phyloP scores from a whole-genome alignment of 164 flowering plant genomes.

The Macadamia integrifolia region DNA sequence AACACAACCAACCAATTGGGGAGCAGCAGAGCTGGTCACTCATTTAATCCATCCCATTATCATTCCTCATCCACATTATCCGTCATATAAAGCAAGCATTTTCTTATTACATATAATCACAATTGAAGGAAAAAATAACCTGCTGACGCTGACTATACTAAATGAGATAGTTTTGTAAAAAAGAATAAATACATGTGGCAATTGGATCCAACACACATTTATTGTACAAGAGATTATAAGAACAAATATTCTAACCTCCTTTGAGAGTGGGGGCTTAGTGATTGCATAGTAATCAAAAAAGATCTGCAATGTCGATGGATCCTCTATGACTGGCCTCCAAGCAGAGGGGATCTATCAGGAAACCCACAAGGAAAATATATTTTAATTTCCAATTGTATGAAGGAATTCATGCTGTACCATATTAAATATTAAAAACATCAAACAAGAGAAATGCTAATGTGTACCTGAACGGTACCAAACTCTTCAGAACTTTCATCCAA shows the following conservation, averaged over 20 bases:
- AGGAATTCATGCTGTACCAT: not conserved
- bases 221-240: not conserved
- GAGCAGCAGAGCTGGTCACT: too few relatives aligned
- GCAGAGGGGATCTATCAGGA: constrained; percentile 69
- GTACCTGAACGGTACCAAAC: constrained; percentile 96
- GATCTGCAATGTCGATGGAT: constrained; percentile 80
- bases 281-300: constrained; percentile 93
- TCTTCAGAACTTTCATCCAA: constrained; percentile 99
- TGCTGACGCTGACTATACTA: too few relatives aligned
- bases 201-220: not conserved
- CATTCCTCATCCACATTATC: too few relatives aligned
- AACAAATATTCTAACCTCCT: constrained; percentile 56
- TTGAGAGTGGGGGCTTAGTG: constrained; percentile 74
- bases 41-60: too few relatives aligned
- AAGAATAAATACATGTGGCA: not conserved
- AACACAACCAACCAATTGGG: too few relatives aligned
- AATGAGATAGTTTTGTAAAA: not conserved
- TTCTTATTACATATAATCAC: too few relatives aligned
- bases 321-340: constrained; percentile 87
- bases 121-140: too few relatives aligned
- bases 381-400: too few relatives aligned
- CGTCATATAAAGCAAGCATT: too few relatives aligned
- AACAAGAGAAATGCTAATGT: not conserved
- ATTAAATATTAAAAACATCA: not conserved
- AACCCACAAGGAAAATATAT: constrained; percentile 4